These are phyloP conservation scores for Yamadazyma pseudoaaseri DNA, from an alignment of 1,139 yeast genomes.

Conservation along the genomic window DNA sequence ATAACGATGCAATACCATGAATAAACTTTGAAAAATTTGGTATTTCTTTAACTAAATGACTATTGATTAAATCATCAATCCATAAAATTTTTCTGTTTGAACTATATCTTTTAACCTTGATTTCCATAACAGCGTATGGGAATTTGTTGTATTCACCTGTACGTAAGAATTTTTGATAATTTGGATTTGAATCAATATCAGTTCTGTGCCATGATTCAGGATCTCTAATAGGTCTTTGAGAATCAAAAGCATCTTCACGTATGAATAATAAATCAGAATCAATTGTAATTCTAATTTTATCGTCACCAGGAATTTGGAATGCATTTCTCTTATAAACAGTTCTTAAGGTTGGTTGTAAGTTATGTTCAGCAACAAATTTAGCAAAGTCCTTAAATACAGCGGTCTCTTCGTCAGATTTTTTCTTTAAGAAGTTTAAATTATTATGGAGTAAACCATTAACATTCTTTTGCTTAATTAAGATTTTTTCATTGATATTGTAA, in stretches of 20 bases:
- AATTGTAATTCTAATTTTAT: constrained; percentile 80
- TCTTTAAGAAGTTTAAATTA: constrained; percentile 28
- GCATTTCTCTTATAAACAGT: constrained; percentile 90
- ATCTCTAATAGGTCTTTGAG: constrained; percentile 83
- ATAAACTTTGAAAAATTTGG: constrained; percentile 88
- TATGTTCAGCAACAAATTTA: constrained; percentile 59
- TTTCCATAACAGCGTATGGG: constrained; percentile 91
- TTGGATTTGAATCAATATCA: constrained; percentile 77
- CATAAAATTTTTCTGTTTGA: constrained; percentile 57
- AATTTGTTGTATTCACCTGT: constrained; percentile 84
- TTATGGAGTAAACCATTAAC: constrained; percentile 31
- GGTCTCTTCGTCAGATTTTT: constrained; percentile 23
- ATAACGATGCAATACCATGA: constrained; percentile 87
- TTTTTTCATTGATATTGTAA: constrained; percentile 55
- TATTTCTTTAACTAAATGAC: constrained; percentile 84
- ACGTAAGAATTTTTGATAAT: constrained; percentile 72
- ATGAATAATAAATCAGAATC: constrained; percentile 87
- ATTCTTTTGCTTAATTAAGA: constrained; percentile 72
- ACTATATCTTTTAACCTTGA: constrained; percentile 63
- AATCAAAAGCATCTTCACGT: constrained; percentile 87
- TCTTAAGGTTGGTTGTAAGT: constrained; percentile 82
- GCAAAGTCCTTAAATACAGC: constrained; percentile 60
- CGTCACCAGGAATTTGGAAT: constrained; percentile 97
- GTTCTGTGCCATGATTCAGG: constrained; percentile 89
- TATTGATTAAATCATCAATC: constrained; percentile 82